Percentiles rank a stretch among this genome's conserved stretches.
Evolutionary conservation across 129 eudicot species (phyloP).

Genomic region (Saposhnikovia divaricata): DNA sequence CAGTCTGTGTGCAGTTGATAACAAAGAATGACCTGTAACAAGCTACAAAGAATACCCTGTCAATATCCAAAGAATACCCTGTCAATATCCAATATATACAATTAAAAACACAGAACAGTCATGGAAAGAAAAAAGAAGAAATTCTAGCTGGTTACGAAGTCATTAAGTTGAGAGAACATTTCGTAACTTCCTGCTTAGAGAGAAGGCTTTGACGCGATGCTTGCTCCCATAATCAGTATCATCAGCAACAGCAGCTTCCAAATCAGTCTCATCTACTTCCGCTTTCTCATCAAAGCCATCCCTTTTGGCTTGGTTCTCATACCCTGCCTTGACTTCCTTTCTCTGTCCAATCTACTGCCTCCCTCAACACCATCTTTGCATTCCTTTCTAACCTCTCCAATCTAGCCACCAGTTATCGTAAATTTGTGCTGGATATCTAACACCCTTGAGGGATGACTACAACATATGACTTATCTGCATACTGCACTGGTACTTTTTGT

Average conservation of each 20-base stretch:
- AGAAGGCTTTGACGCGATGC: constrained; percentile 81
- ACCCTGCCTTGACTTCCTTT: constrained; percentile 24
- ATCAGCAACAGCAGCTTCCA: neutral
- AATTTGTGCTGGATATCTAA: neutral
- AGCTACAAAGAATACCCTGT: neutral
- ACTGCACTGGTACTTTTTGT: neutral
- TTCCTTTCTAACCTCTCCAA: constrained; percentile 6
- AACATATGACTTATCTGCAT: neutral
- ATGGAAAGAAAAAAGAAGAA: constrained; percentile 1
- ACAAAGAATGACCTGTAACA: neutral
- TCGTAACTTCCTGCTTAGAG: constrained; percentile 83
- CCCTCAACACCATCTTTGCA: constrained; percentile 29
- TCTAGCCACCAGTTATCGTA: too few species aligned
- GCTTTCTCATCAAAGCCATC: constrained; percentile 19
- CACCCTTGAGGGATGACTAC: neutral
- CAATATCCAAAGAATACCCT: neutral
- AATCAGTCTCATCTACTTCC: neutral
- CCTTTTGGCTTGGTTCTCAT: constrained; percentile 18
- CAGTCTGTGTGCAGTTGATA: neutral
- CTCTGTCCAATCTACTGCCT: constrained; percentile 53
- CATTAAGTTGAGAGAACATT: constrained; percentile 62
- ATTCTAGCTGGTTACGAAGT: neutral
- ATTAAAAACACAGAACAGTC: constrained; percentile 10
- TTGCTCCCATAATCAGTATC: constrained; percentile 32
- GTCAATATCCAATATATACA: neutral